Evolutionary conservation across 768 basidiomycete genomes (phyloP), one percentile per base, ranked within the genome.

Genomic region (Amylocystis lapponica): DNA sequence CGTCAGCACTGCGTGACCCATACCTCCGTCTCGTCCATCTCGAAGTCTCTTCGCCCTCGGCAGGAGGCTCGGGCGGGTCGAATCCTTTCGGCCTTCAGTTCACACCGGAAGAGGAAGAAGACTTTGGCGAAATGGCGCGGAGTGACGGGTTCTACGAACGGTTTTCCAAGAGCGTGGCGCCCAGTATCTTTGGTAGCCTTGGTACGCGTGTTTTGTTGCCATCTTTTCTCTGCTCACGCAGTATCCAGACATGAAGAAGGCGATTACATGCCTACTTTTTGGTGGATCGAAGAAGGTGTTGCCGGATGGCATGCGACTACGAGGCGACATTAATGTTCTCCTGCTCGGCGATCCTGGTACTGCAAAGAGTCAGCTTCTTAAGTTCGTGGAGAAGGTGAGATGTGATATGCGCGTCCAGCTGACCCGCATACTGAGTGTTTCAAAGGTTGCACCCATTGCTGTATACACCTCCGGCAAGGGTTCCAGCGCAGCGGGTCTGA

Each of bases 391-490:
- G 62, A 99, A 98, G 70, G 83, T 85, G 32, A 22, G n/a, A n/a
- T n/a, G n/a, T n/a, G n/a, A n/a, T n/a, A n/a, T n/a, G n/a, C n/a
- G n/a, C n/a, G 16, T 9, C 27, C 16, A 50, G 13, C 34, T 49
- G 27, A 41, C 22, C 17, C 26, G 9, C 30, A n/a, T 5, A 13
- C 26, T 43, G 0, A 46, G 26, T 2, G 14, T 5, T 36, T 5
- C 35, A 6, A 44, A 91, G 87, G 94, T 97, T 36, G 93, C 96
- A 1, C 96, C 96, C 0, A 94, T 98, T 48, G 89, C 95, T 0
- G 96, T 99, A 1, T 98, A 99, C 61, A 98, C 96, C 0, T 96
- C 94, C 14, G 96, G 96, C 4, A 99, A 99, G 60, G 96, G 96
- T 39, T 93, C 91, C 5, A 96, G 92, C 67, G 96, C 96, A 8